Base-by-base conservation (phyloP, 805 yeast species). In the Saccharomycopsis javanensis region DNA sequence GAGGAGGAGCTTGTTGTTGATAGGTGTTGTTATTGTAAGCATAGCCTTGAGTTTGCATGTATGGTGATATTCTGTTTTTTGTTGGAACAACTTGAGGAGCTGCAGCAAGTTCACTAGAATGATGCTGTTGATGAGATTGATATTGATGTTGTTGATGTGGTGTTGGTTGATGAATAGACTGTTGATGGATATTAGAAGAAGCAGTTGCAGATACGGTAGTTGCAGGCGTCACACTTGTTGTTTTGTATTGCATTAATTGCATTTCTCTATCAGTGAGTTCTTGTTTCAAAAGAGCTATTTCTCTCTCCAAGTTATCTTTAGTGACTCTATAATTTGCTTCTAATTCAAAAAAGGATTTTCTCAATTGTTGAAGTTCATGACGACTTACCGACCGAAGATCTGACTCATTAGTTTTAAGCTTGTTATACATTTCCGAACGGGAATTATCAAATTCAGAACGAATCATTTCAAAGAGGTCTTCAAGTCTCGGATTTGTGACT, bases 311-410 rank as follows among this genome's bases (percentile, higher is more conserved):
- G 52, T 91, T 90, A 67, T 92, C 97, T 73, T 92, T 91, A 79
- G 92, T 87, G 68, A 88, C 87, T 64, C 96, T 79, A 74, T 92
- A 98, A 42, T 96, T 91, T 79, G 85, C 80, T 71, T 92, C 98
- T 66, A 92, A 79, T 69, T 92, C 98, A 68, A 85, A 90, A 31
- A 92, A 96, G 11, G 96, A 88, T 67, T 90, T 95, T 66, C 96
- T 81, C 58, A 92, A 90, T 69, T 88, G 96, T 68, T 90, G 91
- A 80, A 92, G 83, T 71, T 94, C 99, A 65, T 85, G 76, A 10
- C 48, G 48, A 20, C 48, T 42, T 4, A 42, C 48, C 8, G 48
- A 42, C 27, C 48, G 48, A 23, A 42, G 48, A 71, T 92, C 98
- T 65, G 83, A 88, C 69, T 91, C 97, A 69, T 89, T 96, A 67